Base-by-base conservation (phyloP, 176 grass and related monocot genomes). In the Thalia dealbata region DNA sequence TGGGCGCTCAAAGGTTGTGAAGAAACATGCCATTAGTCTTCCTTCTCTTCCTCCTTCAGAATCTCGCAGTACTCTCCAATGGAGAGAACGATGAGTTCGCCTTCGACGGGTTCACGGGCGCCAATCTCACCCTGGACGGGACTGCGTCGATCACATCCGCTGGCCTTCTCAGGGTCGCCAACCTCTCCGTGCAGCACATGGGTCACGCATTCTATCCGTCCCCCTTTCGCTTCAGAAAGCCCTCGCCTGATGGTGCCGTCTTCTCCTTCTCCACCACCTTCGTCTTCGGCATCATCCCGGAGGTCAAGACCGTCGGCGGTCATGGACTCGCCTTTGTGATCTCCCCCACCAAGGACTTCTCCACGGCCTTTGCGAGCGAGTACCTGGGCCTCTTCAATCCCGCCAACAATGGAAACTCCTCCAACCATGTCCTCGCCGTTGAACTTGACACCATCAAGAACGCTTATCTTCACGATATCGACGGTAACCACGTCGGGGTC, bases 111-210 rank as follows among this genome's bases (percentile, higher is more conserved):
- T 86, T 86, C 78, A 3, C 50, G 3, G 81, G 74, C 10, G 30
- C 65, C 61, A 64, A 18, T 16, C 74, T 90, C 0, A 24, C 19
- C 1, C 50, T 86, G 0, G 73, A 83, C 14, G 73, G 82, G 9
- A 52, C 70, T 16, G 87, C 87, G 9, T 0, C 16, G 21, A 64
- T 95, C 18, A 84, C 70, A 11, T 10, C 75, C 18, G 18, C 41
- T 3, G 87, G 87, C 29, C 82, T 91, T 45, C 76, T 96, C 9
- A 76, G 75, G 58, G 75, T 95, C 26, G 87, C 91, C 77, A 83
- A 89, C n/a, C n/a, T n/a, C n/a, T n/a, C n/a, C n/a, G n/a, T n/a
- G n/a, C 73, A 75, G 71, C 73, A 86, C 62, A 75, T 10, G 0
- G 86, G 86, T 30, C 86, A 88, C 2, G 79, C 79, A 14, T 88